Conservation (phyloP, 2,329 filamentous ascomycete genomes). For the Capronia epimyces region DNA sequence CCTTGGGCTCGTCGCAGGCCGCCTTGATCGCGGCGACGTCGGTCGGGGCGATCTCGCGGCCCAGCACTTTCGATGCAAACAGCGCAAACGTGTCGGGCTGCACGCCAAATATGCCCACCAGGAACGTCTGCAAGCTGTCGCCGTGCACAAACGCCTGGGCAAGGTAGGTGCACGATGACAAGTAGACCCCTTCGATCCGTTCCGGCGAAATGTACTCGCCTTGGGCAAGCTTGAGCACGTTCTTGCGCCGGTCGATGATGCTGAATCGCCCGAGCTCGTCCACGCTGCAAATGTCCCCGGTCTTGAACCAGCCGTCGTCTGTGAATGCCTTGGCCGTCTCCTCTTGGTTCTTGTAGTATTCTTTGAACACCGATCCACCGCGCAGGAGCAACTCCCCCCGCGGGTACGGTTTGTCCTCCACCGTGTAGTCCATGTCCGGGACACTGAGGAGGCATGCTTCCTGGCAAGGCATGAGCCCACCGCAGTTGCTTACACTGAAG, state of each 20-base stretch:
- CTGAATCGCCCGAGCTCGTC: slow-evolving; percentile 81
- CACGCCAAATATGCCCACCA: slow-evolving; percentile 84
- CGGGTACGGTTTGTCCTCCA: slow-evolving; percentile 80
- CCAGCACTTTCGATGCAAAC: slow-evolving; percentile 72
- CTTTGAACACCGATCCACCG: slow-evolving; percentile 71
- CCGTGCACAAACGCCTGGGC: slow-evolving; percentile 85
- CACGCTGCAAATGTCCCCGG: slow-evolving; percentile 81
- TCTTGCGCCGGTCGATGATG: slow-evolving; percentile 97
- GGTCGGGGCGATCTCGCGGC: slow-evolving; percentile 56
- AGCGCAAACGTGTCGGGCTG: slow-evolving; percentile 77
- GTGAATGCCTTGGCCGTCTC: slow-evolving; percentile 81
- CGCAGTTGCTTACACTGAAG: slow-evolving; percentile 73
- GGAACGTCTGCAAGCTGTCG: slow-evolving; percentile 70
- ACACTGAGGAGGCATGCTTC: slow-evolving; percentile 82
- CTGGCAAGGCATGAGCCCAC: slow-evolving; percentile 59
- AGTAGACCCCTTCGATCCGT: slow-evolving; percentile 90
- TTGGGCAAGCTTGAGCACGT: slow-evolving; percentile 96
- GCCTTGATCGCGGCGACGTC: slow-evolving; percentile 64
- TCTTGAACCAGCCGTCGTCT: slow-evolving; percentile 92
- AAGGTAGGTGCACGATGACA: slow-evolving; percentile 72
- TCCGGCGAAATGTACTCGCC: slow-evolving; percentile 98
- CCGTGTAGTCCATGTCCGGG: slow-evolving; percentile 88
- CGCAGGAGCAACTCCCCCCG: slow-evolving; percentile 85
- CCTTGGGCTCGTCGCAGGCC: slow-evolving; percentile 62
- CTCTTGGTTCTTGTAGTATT: slow-evolving; percentile 84